phyloP scores from a whole-genome alignment of 1,284 basidiomycete species.

The Apiotrichum akiyoshidainum region DNA sequence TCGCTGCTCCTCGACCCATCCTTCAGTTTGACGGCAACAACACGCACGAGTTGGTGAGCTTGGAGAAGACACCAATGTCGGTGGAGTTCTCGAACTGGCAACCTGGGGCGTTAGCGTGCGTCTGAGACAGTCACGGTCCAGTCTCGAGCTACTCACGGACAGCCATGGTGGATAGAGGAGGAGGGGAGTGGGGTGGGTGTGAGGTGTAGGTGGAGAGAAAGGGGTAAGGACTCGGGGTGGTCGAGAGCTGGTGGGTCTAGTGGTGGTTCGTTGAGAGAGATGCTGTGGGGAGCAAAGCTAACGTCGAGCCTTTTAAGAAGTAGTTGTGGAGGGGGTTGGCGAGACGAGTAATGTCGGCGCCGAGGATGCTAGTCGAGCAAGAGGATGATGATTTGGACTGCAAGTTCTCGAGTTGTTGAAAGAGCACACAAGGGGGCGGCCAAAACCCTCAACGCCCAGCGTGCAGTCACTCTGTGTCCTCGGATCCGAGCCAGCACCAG shows the following conservation, averaged over 20 bases:
- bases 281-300: too few relatives aligned
- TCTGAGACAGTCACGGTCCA: neutral
- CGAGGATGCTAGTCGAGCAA: neutral
- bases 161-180: conserved; percentile 48
- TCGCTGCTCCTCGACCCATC: neutral
- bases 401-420: neutral
- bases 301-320: too few relatives aligned
- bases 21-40: neutral
- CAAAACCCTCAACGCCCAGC: too few relatives aligned
- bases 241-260: neutral
- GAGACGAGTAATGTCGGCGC: neutral
- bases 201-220: neutral
- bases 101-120: conserved; percentile 55
- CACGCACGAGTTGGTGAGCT: conserved; percentile 75
- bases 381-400: too few relatives aligned
- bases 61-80: conserved; percentile 91
- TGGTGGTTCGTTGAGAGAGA: neutral
- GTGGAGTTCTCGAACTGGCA: conserved; percentile 95
- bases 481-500: too few relatives aligned
- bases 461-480: too few relatives aligned
- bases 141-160: conserved; percentile 50
- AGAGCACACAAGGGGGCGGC: too few relatives aligned
- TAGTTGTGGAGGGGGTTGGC: too few relatives aligned
- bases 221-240: neutral
- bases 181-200: neutral